Evolutionary conservation across 148 eudicot genomes (phyloP), one percentile per base, ranked within the genome.

Genomic region (Rhododendron henanense): DNA sequence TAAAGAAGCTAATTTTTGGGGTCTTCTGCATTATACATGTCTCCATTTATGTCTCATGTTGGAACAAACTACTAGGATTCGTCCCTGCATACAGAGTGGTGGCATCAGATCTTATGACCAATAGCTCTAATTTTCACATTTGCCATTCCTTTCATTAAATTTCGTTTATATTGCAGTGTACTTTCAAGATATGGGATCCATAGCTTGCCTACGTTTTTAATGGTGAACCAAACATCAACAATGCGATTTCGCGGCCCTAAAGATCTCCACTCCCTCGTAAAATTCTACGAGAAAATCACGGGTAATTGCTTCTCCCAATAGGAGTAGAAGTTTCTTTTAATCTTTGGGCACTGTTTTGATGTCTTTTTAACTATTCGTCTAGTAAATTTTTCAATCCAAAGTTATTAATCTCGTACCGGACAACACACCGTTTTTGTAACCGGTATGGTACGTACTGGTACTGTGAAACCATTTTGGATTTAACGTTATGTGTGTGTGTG

Each of bases 151-250:
- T 71, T 1, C 10, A 35, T 1, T 79, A 6, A 47, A n/a, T 16
- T 39, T 50, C 8, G 5, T 50, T 16, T 48, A 25, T 78, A 16
- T 50, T 87, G 86, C 93, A 93, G 94, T 83, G 65, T 90, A 85
- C 89, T 93, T 81, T 93, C 95, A 71, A 92, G 90, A 84, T 88
- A 92, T 89, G 95, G 95, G 31, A 79, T 93, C 74, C 95, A 88
- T 77, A 90, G 94, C 85, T 83, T 93, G 84, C 95, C 95, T 48
- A 83, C 91, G 10, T 71, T 93, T 65, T 85, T 92, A 61, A 74
- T 93, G 33, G 88, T 87, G 81, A 92, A 89, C 82, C 89, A 83
- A 83, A 89, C 91, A 48, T 83, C 87, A 35, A 79, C 67, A 67
- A 81, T 85, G 75, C 89, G 91, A 69, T 90, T 84, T 84, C 85